Evolutionary conservation across 805 yeast genomes (phyloP).

Genomic region (Ogataea pini): DNA sequence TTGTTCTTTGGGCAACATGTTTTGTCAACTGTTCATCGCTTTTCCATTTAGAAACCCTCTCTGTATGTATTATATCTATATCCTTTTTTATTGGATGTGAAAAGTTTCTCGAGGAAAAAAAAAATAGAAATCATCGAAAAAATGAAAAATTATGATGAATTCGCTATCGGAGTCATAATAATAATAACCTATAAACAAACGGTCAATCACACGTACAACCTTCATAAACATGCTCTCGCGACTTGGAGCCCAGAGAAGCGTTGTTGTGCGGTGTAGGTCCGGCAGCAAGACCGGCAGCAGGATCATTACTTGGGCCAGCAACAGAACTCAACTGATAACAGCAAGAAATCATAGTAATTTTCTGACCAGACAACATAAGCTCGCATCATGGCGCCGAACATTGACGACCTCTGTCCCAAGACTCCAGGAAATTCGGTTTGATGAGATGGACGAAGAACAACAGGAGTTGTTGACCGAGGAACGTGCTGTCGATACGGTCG

Average conservation of each 20-base stretch:
- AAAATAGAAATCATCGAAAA: constrained; percentile 4
- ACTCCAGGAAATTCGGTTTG: constrained; percentile 26
- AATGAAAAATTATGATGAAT: not conserved
- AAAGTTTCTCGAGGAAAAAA: not conserved
- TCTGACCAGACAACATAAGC: too few species aligned
- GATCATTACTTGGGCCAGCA: too few species aligned
- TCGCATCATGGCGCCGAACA: not conserved
- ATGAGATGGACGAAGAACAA: constrained; percentile 42
- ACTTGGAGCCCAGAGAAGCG: not conserved
- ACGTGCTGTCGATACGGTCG: constrained; percentile 83
- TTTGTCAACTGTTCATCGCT: too few species aligned
- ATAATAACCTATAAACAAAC: too few species aligned
- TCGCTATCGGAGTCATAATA: constrained; percentile 1
- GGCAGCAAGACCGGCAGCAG: not conserved
- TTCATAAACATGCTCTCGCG: not conserved
- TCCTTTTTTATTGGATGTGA: constrained; percentile 7
- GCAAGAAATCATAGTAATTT: too few species aligned
- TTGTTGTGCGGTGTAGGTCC: not conserved
- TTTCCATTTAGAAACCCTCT: too few species aligned
- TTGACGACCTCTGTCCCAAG: not conserved
- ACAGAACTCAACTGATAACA: too few species aligned
- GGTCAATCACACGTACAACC: not conserved
- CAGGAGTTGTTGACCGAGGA: constrained; percentile 54
- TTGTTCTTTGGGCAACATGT: too few species aligned
- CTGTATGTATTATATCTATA: constrained; percentile 11